Percentiles rank a stretch among this genome's conserved stretches.
These are phyloP conservation scores for Manihot esculenta DNA, from an alignment of 441 rosid genomes.

Conservation along the genomic window DNA sequence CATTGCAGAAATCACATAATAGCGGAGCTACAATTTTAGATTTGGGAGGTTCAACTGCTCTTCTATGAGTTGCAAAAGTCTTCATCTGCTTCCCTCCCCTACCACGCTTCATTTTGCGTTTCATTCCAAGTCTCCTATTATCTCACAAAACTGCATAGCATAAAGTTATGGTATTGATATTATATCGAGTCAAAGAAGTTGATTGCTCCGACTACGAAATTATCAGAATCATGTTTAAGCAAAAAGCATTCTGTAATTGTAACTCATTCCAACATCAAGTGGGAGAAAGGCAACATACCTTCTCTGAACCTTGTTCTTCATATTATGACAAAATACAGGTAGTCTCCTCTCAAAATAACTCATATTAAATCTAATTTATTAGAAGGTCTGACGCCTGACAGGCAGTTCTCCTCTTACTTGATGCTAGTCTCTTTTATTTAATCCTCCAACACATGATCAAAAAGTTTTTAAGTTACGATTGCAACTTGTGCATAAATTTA, in stretches of 20 bases:
- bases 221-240: neutral
- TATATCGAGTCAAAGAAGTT: neutral
- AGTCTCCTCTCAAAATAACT: neutral
- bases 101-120: constrained; percentile 32
- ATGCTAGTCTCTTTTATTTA: neutral
- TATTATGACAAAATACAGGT: neutral
- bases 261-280: neutral
- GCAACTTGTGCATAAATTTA: neutral
- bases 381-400: neutral
- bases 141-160: constrained; percentile 13
- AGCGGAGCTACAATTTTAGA: constrained; percentile 33
- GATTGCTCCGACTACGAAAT: neutral
- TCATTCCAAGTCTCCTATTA: constrained; percentile 25
- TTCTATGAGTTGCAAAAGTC: constrained; percentile 20
- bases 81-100: constrained; percentile 27
- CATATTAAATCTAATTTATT: neutral
- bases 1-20: constrained; percentile 39
- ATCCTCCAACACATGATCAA: neutral
- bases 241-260: constrained; percentile 2
- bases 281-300: neutral
- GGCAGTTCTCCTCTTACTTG: neutral
- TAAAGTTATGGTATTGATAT: neutral
- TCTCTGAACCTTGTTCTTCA: neutral
- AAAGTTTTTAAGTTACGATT: neutral
- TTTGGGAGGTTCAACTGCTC: constrained; percentile 23